Conservation (phyloP, 1,284 basidiomycete species). For the Moniliella sp. region DNA sequence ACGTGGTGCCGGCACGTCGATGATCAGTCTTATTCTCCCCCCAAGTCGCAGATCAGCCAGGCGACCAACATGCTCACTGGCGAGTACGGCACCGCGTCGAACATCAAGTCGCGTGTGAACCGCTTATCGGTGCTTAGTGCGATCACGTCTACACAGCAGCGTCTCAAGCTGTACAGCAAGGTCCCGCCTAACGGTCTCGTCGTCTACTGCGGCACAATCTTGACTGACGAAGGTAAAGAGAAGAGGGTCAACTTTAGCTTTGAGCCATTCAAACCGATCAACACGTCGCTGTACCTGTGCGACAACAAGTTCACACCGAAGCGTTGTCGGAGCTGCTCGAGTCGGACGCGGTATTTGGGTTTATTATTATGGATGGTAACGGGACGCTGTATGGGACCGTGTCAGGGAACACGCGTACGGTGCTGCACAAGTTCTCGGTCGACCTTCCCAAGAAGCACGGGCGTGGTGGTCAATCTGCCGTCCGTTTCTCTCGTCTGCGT, state of each 20-base stretch:
- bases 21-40: constrained; percentile 93
- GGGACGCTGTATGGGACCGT: constrained; percentile 87
- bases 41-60: constrained; percentile 90
- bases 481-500: constrained; percentile 97
- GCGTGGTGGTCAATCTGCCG: constrained; percentile 96
- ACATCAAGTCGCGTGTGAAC: constrained; percentile 99
- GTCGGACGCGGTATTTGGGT: constrained; percentile 89
- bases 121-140: constrained; percentile 87
- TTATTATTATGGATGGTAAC: constrained; percentile 98
- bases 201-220: constrained; percentile 70
- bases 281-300: constrained; percentile 82
- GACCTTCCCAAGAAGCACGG: constrained; percentile 99
- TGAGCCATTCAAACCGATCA: constrained; percentile 79
- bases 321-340: constrained; percentile 87
- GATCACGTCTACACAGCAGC: constrained; percentile 95
- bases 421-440: constrained; percentile 93
- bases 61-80: constrained; percentile 86
- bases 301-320: constrained; percentile 99
- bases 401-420: constrained; percentile 85
- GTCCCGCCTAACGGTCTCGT: constrained; percentile 91
- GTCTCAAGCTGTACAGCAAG: constrained; percentile 69
- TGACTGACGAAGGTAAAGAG: constrained; percentile 87
- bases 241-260: constrained; percentile 78
- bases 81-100: constrained; percentile 67
- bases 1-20: constrained; percentile 65